These are phyloP conservation scores for Discostella pseudostelligera DNA, from an alignment of 108 stramenopile species.

Conservation along the genomic window DNA sequence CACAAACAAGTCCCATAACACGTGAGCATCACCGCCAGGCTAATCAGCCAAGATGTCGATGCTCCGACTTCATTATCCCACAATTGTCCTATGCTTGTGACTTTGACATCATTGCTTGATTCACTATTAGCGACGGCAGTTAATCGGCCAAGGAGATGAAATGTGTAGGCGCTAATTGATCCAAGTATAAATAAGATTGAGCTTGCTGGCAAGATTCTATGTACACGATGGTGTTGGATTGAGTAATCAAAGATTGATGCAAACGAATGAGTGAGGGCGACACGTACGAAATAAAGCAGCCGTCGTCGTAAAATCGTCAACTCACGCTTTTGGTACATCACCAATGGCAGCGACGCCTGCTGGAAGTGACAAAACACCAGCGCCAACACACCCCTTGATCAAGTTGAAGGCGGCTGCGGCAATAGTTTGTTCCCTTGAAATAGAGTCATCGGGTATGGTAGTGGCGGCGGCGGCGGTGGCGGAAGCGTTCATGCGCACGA, in stretches of 20 bases:
- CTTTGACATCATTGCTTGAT: constrained; percentile 10
- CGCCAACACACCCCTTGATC: constrained; percentile 87
- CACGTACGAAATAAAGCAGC: no score
- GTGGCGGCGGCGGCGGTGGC: neutral
- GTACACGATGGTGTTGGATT: no score
- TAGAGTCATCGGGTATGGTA: neutral
- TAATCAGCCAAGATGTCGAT: constrained; percentile 67
- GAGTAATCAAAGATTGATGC: constrained; percentile 1
- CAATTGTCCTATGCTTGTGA: constrained; percentile 70
- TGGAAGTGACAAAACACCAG: constrained; percentile 83
- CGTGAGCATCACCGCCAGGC: constrained; percentile 65
- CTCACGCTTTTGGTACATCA: constrained; percentile 53
- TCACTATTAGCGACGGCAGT: constrained; percentile 28
- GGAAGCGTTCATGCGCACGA: neutral
- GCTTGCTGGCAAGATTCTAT: constrained; percentile 62
- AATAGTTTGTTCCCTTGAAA: constrained; percentile 17
- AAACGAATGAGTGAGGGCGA: constrained; percentile 5
- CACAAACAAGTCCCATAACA: constrained; percentile 79
- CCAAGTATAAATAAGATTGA: constrained; percentile 67
- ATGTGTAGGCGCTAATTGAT: constrained; percentile 84
- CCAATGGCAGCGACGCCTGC: constrained; percentile 71
- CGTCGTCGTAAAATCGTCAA: neutral
- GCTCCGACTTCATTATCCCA: constrained; percentile 78
- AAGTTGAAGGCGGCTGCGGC: constrained; percentile 76
- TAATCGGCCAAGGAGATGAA: constrained; percentile 71